phyloP scores from a whole-genome alignment of 23 red algal species.

The Gracilariopsis chorda region DNA sequence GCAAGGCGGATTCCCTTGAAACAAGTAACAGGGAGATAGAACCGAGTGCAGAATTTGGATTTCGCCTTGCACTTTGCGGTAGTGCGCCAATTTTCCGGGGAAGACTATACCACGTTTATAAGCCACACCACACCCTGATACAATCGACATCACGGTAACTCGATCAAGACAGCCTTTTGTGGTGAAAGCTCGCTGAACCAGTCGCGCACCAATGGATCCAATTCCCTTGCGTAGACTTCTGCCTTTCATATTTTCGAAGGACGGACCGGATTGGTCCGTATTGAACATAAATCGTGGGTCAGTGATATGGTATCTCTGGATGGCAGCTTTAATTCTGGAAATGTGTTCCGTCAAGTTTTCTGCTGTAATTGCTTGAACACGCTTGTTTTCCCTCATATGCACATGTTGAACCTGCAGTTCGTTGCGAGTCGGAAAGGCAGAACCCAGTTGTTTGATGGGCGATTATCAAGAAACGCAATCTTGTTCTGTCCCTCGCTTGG shows the following conservation, averaged over 20 bases:
- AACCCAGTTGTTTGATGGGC: constrained; percentile 16
- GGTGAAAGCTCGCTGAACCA: background rate
- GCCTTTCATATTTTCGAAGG: constrained; percentile 1
- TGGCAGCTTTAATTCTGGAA: background rate
- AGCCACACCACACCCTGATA: background rate
- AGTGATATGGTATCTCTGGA: background rate
- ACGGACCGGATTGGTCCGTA: background rate
- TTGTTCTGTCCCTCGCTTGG: background rate
- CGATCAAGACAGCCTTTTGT: background rate
- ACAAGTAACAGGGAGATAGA: background rate
- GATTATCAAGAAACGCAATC: background rate
- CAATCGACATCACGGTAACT: constrained; percentile 1
- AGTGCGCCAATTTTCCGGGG: background rate
- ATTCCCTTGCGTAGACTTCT: constrained; percentile 19
- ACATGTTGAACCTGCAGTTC: background rate
- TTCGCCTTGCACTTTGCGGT: background rate
- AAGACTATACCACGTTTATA: background rate
- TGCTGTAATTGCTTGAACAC: background rate
- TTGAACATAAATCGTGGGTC: constrained; percentile 4
- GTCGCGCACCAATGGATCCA: background rate
- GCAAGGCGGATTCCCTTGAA: background rate
- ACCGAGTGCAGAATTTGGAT: background rate
- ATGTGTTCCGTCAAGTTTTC: background rate
- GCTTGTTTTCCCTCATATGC: background rate
- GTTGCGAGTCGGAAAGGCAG: background rate